Evolutionary conservation across 805 yeast genomes (phyloP).

Genomic region (Zygosaccharomyces lentus): DNA sequence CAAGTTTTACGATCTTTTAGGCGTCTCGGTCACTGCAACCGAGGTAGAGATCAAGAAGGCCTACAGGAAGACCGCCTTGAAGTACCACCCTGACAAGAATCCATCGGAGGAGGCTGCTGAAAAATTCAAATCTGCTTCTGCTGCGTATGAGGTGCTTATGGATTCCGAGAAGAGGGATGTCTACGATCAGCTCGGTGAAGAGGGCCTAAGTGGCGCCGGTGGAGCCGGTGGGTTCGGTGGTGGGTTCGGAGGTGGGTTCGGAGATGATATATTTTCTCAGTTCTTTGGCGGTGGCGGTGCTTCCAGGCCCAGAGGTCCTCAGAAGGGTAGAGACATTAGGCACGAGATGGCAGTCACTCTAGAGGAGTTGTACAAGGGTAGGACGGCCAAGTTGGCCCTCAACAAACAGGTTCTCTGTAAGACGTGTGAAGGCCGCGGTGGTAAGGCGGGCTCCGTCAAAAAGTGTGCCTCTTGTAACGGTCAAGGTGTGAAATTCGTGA

Average conservation of each 20-base stretch:
- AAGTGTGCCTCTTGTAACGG: constrained; percentile 87
- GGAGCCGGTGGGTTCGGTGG: constrained; percentile 60
- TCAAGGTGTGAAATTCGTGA: constrained; percentile 82
- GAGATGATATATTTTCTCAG: constrained; percentile 48
- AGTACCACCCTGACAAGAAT: constrained; percentile 75
- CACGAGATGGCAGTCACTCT: constrained; percentile 81
- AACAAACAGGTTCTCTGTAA: constrained; percentile 88
- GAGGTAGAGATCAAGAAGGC: constrained; percentile 76
- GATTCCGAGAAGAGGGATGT: constrained; percentile 84
- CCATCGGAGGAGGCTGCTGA: constrained; percentile 89
- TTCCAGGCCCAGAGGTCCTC: constrained; percentile 75
- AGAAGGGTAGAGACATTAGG: constrained; percentile 84
- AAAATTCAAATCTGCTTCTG: constrained; percentile 85
- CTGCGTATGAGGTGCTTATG: constrained; percentile 83
- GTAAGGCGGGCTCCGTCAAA: constrained; percentile 85
- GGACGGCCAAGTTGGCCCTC: constrained; percentile 87
- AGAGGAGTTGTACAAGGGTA: constrained; percentile 92
- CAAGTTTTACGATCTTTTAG: constrained; percentile 67
- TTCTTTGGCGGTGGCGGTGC: constrained; percentile 75
- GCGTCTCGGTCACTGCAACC: constrained; percentile 64
- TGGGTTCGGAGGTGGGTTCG: constrained; percentile 39
- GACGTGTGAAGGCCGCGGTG: constrained; percentile 92
- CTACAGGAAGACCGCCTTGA: constrained; percentile 74
- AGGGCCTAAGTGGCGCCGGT: constrained; percentile 81
- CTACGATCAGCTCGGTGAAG: constrained; percentile 89